These are phyloP conservation scores for Phytophthora lateralis DNA, from an alignment of 352 stramenopile genomes.

Conservation along the genomic window DNA sequence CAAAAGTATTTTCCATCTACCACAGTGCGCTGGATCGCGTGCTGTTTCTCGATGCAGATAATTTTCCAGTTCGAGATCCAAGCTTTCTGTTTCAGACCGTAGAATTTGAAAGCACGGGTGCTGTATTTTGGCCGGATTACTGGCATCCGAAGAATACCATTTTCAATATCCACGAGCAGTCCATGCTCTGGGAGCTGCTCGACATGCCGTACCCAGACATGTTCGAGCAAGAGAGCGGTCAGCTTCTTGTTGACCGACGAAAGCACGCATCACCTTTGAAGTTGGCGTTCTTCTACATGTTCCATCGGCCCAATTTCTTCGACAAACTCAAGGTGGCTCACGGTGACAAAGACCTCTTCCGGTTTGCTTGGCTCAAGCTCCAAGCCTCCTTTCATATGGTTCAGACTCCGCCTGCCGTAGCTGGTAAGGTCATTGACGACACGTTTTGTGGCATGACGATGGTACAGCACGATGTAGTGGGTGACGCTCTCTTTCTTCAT, in stretches of 20 bases:
- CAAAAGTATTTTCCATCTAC: constrained; percentile 56
- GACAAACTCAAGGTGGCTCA: constrained; percentile 41
- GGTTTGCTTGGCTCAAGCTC: constrained; percentile 58
- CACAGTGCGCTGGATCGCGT: constrained; percentile 47
- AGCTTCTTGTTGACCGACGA: constrained; percentile 50
- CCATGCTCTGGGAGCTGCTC: constrained; percentile 59
- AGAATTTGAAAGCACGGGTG: constrained; percentile 42
- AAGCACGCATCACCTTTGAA: constrained; percentile 37
- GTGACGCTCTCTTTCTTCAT: constrained; percentile 53
- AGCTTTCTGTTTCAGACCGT: constrained; percentile 47
- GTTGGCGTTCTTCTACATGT: constrained; percentile 47
- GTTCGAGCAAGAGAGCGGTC: constrained; percentile 73
- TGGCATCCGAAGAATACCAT: constrained; percentile 61
- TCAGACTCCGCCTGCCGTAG: constrained; percentile 39
- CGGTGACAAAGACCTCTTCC: constrained; percentile 73
- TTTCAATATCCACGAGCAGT: constrained; percentile 61
- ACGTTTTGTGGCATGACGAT: constrained; percentile 62
- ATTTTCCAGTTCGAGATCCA: constrained; percentile 52
- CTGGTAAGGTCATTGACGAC: constrained; percentile 35
- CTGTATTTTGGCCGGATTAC: constrained; percentile 73
- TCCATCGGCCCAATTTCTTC: constrained; percentile 45
- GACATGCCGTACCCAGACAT: constrained; percentile 49
- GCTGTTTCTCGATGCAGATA: constrained; percentile 66
- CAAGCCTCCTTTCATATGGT: constrained; percentile 58
- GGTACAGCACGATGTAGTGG: constrained; percentile 40